These are phyloP conservation scores for Hymenoscyphus fraxineus DNA, from an alignment of 2,329 filamentous ascomycete species.

Conservation along the genomic window DNA sequence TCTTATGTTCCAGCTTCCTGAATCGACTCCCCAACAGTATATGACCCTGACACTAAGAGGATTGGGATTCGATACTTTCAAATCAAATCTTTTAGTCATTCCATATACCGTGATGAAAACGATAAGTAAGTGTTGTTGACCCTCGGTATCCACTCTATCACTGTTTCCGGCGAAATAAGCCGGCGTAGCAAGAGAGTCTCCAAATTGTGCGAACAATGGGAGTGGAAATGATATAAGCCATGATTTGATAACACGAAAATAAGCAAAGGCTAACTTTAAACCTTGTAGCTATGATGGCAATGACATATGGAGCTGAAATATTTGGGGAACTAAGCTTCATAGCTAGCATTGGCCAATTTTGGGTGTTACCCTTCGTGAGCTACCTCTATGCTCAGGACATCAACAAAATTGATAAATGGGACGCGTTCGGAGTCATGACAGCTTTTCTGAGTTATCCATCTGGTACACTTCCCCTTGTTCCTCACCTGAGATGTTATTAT, in stretches of 20 bases:
- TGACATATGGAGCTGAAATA: conserved; percentile 44
- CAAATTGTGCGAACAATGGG: too few species aligned
- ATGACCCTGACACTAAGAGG: conserved; percentile 26
- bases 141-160: too few species aligned
- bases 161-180: too few species aligned
- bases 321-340: conserved; percentile 37
- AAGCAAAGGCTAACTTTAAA: neutral
- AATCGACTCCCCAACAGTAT: conserved; percentile 21
- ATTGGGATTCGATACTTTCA: conserved; percentile 37
- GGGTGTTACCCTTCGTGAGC: conserved; percentile 39
- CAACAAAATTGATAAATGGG: conserved; percentile 20
- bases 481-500: neutral
- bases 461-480: neutral
- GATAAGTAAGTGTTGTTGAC: conserved; percentile 7
- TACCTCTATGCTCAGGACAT: conserved; percentile 21
- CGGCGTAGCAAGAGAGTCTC: too few species aligned
- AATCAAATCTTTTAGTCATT: conserved; percentile 44
- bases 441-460: conserved; percentile 10
- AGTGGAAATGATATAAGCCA: too few species aligned
- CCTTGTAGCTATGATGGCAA: conserved; percentile 37
- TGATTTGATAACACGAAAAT: too few species aligned
- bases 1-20: conserved; percentile 29
- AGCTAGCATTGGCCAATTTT: conserved; percentile 36
- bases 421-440: conserved; percentile 17
- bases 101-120: conserved; percentile 41